A percentile compares a stretch with the other conserved stretches of the same genome.
Conservation (phyloP, 1,139 yeast genomes). For the Nakaseomyces kungkrabaensis region DNA sequence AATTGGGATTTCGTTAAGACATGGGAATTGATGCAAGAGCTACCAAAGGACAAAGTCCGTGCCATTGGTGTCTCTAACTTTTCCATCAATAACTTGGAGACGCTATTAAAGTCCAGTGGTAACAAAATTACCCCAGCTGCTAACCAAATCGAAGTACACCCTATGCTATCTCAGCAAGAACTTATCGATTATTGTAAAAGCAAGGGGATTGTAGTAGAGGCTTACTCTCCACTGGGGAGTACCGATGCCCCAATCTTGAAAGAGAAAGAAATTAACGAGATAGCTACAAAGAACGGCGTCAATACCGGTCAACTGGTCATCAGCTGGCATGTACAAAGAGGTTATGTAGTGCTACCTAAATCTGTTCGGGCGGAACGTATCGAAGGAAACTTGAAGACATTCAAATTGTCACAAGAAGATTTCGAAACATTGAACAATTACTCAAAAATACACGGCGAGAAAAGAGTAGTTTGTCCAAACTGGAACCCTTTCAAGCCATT, state of each 20-base stretch:
- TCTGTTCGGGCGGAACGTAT: constrained; percentile 54
- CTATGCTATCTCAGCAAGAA: constrained; percentile 59
- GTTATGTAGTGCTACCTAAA: constrained; percentile 62
- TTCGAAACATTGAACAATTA: constrained; percentile 40
- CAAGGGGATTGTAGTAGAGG: constrained; percentile 52
- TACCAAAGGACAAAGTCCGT: constrained; percentile 47
- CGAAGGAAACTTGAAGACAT: constrained; percentile 41
- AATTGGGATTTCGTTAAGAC: constrained; percentile 54
- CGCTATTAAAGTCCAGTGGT: constrained; percentile 40
- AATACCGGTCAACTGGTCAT: constrained; percentile 53
- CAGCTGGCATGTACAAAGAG: constrained; percentile 64
- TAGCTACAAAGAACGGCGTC: constrained; percentile 48
- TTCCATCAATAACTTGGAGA: constrained; percentile 42
- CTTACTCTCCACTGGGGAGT: constrained; percentile 73
- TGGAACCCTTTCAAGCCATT: constrained; percentile 32
- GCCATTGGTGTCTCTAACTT: constrained; percentile 76
- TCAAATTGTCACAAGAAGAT: constrained; percentile 47
- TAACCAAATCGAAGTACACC: constrained; percentile 69
- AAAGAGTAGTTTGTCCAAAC: constrained; percentile 39
- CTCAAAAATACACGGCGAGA: constrained; percentile 38
- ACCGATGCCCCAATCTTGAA: constrained; percentile 52
- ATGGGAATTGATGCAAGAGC: constrained; percentile 56
- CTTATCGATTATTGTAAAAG: constrained; percentile 43
- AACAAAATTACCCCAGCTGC: constrained; percentile 52
- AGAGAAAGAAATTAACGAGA: constrained; percentile 36